phyloP scores from a whole-genome alignment of 768 basidiomycete genomes.

The Suillus americanus region DNA sequence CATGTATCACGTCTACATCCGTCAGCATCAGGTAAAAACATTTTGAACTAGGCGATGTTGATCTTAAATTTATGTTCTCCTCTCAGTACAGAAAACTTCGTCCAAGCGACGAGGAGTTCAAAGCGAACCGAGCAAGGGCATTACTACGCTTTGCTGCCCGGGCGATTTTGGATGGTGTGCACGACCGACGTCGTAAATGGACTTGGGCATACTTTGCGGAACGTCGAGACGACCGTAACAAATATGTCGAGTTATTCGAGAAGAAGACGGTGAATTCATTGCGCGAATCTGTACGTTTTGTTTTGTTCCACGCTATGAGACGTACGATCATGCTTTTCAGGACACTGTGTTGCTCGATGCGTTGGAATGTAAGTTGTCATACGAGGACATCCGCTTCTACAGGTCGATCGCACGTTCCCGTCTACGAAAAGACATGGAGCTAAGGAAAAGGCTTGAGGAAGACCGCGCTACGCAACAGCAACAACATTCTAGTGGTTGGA shows the following conservation, averaged over 20 bases:
- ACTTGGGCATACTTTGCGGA: conserved; percentile 90
- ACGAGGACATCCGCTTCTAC: conserved; percentile 97
- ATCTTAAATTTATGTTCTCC: conserved; percentile 11
- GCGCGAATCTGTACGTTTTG: conserved; percentile 48
- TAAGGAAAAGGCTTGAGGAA: conserved; percentile 64
- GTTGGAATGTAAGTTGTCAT: conserved; percentile 81
- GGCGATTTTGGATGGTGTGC: conserved; percentile 81
- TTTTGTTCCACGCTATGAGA: neutral
- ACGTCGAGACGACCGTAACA: conserved; percentile 82
- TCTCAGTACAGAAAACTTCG: conserved; percentile 76
- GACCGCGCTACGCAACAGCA: conserved; percentile 59
- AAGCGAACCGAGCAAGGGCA: conserved; percentile 60
- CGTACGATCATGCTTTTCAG: conserved; percentile 30
- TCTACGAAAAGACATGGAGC: conserved; percentile 79
- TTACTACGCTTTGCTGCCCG: conserved; percentile 75
- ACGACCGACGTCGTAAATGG: conserved; percentile 82
- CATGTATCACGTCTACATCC: conserved; percentile 94
- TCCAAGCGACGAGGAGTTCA: conserved; percentile 61
- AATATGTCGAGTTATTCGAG: conserved; percentile 84
- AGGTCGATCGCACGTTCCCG: conserved; percentile 90
- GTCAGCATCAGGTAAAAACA: conserved; percentile 68
- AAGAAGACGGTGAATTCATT: conserved; percentile 61
- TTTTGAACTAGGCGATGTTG: neutral
- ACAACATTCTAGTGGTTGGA: conserved; percentile 55
- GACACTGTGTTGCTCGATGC: conserved; percentile 53